A percentile compares a stretch with the other conserved stretches of the same genome.
Evolutionary conservation across 805 yeast species (phyloP).

Genomic region (Isabelozyma heimii): DNA sequence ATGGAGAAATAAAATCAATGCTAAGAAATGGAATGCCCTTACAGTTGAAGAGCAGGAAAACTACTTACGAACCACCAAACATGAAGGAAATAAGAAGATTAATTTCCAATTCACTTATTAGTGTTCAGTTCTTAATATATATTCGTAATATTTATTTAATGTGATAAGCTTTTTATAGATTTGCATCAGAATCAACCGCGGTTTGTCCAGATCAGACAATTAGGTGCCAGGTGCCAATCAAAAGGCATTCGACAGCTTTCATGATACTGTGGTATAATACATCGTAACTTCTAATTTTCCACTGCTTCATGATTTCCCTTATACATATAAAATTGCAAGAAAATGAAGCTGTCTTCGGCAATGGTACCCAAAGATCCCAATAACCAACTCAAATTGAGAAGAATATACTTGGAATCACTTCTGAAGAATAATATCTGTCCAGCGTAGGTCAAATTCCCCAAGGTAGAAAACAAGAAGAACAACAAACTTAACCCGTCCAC

Average conservation of each 20-base stretch:
- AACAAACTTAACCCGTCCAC: slow-evolving; percentile 84
- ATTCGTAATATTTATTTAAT: not conserved
- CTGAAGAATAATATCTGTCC: slow-evolving; percentile 68
- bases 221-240: no score
- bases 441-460: slow-evolving; percentile 76
- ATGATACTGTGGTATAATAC: no score
- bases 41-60: slow-evolving; percentile 46
- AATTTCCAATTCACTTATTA: not conserved
- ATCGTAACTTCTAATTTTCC: not conserved
- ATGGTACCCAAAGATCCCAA: slow-evolving; percentile 78
- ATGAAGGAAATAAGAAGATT: slow-evolving; percentile 48
- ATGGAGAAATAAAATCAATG: slow-evolving; percentile 43
- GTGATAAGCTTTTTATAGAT: no score
- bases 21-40: slow-evolving; percentile 49
- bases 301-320: slow-evolving; percentile 24
- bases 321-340: slow-evolving; percentile 66
- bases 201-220: no score
- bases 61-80: slow-evolving; percentile 45
- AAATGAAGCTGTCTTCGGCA: slow-evolving; percentile 63
- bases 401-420: slow-evolving; percentile 56
- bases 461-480: slow-evolving; percentile 68
- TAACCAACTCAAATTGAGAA: slow-evolving; percentile 70
- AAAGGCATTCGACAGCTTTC: no score
- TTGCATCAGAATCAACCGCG: no score
- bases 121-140: not conserved